Base-by-base conservation (phyloP, 768 basidiomycete species). In the Naganishia randhawae region DNA sequence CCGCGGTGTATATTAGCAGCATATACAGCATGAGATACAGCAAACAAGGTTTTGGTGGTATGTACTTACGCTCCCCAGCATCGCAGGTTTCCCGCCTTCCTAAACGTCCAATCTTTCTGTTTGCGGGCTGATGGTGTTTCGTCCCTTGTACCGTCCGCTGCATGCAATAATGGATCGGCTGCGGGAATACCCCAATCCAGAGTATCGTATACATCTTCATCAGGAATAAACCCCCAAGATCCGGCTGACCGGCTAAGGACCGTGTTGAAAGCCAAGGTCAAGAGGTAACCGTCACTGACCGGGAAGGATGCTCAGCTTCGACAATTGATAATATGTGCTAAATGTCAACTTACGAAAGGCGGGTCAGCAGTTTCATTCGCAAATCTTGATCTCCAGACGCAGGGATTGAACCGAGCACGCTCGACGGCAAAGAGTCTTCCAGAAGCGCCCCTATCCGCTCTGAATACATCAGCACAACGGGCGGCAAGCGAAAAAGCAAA, bases 61-160 rank as follows among this genome's bases (percentile, higher is more conserved):
- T 33, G 8, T 11, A 78, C 78, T 75, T 45, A 79, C 78, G 78
- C 78, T 32, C 73, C 77, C 71, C 74, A 78, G 37, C 70, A 72
- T 17, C 75, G 76, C 29, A 79, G 53, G 48, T 79, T 79, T 19
- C 73, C 75, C 17, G 73, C 73, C 32, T 71, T 66, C 42, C 76
- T 69, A 66, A 79, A 79, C 11, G 78, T 79, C 78, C 78, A 79
- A 25, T 76, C 77, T 50, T 70, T 71, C 22, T 66, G 72, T 37
- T 64, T 63, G 25, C 69, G 54, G 8, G 45, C 63, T 68, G 7
- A 55, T 66, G n/a, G n/a, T n/a, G n/a, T n/a, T n/a, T n/a, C n/a
- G 16, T 67, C 68, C 19, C 10, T n/a, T 31, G 31, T 32, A 0
- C 14, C 63, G 3, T 39, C 45, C 27, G 14, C 63, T 41, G 65